Evolutionary conservation across 768 basidiomycete genomes (phyloP), one percentile per base, ranked within the genome.

Genomic region (Amanita fuliginea): DNA sequence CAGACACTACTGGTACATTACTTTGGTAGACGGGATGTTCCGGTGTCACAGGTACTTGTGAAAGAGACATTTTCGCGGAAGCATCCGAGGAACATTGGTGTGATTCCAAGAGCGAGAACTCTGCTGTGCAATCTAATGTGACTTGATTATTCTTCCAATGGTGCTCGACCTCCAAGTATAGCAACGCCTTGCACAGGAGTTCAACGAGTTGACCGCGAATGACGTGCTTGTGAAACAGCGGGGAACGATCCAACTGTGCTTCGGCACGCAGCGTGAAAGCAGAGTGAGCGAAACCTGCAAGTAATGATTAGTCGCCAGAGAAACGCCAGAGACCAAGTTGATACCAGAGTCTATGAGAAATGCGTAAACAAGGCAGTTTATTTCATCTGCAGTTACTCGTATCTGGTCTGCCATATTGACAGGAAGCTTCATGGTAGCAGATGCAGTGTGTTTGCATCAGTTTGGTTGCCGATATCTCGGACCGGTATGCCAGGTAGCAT

Each of bases 351-450:
- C 89, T 55, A 81, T 72, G 55, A 92, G 78, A 59, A 90, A 92
- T 1, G 89, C 75, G 63, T 91, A 81, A 42, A 92, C 82, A 54
- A 91, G 77, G 58, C 83, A 86, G 61, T 92, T 92, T 53, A 92
- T 73, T 61, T 91, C 86, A 55, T 90, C 87, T 33, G 87, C 83
- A 35, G 81, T 78, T 54, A 89, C 83, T 28, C 74, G 72, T 42
- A 84, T 74, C 44, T 75, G 73, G 19, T 42, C 49, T 14, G 30
- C 49, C 49, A 43, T 50, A 24, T 18, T 41, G 26, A 22, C 45
- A 34, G 45, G 34, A 39, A 26, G 34, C 28, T n/a, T 21, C 10
- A 16, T 28, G 8, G 42, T 14, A 28, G 42, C 26, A 19, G 18
- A 40, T 40, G 39, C 28, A 26, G 18, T 7, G 6, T 49, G 36